Base-by-base conservation (phyloP, 306 rosid species). In the Dryas alaskensis region DNA sequence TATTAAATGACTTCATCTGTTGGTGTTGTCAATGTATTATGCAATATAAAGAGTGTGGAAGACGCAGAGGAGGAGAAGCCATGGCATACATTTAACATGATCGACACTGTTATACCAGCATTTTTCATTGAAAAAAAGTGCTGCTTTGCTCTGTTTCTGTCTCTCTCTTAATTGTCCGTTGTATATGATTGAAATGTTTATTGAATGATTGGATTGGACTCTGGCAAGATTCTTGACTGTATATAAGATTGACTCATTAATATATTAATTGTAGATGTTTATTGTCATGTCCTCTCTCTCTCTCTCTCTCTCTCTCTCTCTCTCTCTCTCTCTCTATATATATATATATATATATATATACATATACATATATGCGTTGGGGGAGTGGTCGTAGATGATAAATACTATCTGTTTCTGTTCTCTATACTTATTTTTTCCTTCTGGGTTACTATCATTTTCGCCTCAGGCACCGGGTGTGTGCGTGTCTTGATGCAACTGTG, bases 1-100 rank as follows among this genome's bases (percentile, higher is more conserved):
- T 80, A 69, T 75, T 6, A 68, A 65, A 39, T 72, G 64, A 37
- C 85, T 68, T 81, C 88, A 78, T 73, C 81, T 76, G 71, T 65
- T 60, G 72, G 42, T 70, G 72, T 48, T 78, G 87, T 64, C 70
- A 60, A 59, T 72, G 73, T 66, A 70, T 45, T 54, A 44, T 65
- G 73, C 51, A 58, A 47, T 70, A 73, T 80, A 54, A 52, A 10
- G 37, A 19, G 25, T 62, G 72, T 75, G 73, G 51, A 53, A 7
- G 75, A 62, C 72, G 67, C 73, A 16, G 74, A 78, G 37, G 61
- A 77, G 73, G 42, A 55, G 75, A 51, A 69, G 74, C 80, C 66
- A 19, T 70, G 76, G 46, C 70, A 57, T 55, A 37, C 12, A 17
- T 47, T 60, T 76, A 76, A 83, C 89, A 73, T 76, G 74, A 57